Base-by-base conservation (phyloP, 345 rosid species). In the Salix purpurea region DNA sequence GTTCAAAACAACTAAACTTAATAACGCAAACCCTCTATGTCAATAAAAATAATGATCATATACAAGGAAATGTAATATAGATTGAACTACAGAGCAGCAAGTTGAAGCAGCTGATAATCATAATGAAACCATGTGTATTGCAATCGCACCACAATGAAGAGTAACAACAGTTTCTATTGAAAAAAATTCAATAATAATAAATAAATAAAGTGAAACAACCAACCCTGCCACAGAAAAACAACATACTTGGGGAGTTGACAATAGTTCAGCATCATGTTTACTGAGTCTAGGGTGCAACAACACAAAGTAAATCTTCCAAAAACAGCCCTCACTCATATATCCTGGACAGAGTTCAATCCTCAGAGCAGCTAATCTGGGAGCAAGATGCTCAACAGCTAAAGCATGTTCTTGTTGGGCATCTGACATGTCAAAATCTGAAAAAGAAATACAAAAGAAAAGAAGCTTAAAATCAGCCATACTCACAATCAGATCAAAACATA, bases 351-450 rank as follows among this genome's bases (percentile, higher is more conserved):
- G 90, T 69, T 93, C 97, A 71, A 92, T 85, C 83, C 98, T 88
- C 3, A 94, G 84, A 65, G 93, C 95, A 77, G 92, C 91, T 81
- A 96, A 84, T 84, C 93, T 88, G 9, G 97, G 95, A 42, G 92
- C 89, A 65, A 90, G 91, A 72, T 81, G 87, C 71, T 96, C 97
- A 75, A 96, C 90, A 34, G 93, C 94, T 88, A 93, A 81, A 79
- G 97, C 95, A 83, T 96, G 99, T 40, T 92, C 97, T 87, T 92
- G 91, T 82, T 94, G 99, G 28, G 86, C 94, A 87, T 96, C 97
- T 72, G 97, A 91, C 94, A 96, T 85, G 80, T 96, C 97, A 76
- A 96, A 94, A 76, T 91, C 99, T 96, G 82, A 28, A 62, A 37
- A 54, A 30, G 40, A 4, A 7, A 62, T 15, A 28, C 3, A 42